A percentile compares a stretch with the other conserved stretches of the same genome.
Conservation (phyloP, 495 filamentous ascomycete genomes). For the Tuber aestivum region DNA sequence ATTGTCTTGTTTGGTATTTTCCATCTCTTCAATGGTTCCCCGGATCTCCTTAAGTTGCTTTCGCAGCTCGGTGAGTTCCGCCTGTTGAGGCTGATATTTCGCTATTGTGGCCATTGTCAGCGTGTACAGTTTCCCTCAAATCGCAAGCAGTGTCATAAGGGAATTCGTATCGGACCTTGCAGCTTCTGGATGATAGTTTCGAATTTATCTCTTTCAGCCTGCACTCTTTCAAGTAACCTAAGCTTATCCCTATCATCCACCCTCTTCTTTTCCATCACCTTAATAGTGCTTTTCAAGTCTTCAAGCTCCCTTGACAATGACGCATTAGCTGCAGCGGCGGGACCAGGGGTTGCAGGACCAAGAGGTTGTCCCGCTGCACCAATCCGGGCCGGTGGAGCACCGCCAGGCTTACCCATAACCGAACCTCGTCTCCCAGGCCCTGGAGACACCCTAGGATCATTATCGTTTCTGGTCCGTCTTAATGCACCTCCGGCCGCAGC, state of each 20-base stretch:
- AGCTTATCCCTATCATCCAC: conserved; percentile 82
- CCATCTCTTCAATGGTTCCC: conserved; percentile 59
- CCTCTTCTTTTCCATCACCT: conserved; percentile 73
- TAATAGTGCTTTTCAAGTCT: conserved; percentile 70
- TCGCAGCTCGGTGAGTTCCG: conserved; percentile 69
- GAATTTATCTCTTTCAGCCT: conserved; percentile 76
- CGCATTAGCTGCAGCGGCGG: conserved; percentile 44
- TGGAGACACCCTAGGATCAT: conserved; percentile 19
- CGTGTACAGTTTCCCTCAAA: not conserved
- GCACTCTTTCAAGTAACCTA: conserved; percentile 67
- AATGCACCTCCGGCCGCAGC: conserved; percentile 17
- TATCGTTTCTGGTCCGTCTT: conserved; percentile 27
- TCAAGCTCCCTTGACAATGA: conserved; percentile 61
- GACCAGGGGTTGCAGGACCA: conserved; percentile 36
- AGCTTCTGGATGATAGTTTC: conserved; percentile 86
- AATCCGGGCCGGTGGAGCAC: conserved; percentile 23
- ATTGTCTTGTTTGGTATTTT: conserved; percentile 70
- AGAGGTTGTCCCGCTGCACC: conserved; percentile 10
- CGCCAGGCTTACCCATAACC: conserved; percentile 16
- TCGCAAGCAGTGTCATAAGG: not conserved
- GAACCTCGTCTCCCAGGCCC: conserved; percentile 29
- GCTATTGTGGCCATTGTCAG: conserved; percentile 49
- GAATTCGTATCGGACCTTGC: conserved; percentile 25
- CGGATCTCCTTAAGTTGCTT: conserved; percentile 73
- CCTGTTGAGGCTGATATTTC: conserved; percentile 80